Conservation (phyloP, 2,329 filamentous ascomycete species). For the Xylariaceae sp. region DNA sequence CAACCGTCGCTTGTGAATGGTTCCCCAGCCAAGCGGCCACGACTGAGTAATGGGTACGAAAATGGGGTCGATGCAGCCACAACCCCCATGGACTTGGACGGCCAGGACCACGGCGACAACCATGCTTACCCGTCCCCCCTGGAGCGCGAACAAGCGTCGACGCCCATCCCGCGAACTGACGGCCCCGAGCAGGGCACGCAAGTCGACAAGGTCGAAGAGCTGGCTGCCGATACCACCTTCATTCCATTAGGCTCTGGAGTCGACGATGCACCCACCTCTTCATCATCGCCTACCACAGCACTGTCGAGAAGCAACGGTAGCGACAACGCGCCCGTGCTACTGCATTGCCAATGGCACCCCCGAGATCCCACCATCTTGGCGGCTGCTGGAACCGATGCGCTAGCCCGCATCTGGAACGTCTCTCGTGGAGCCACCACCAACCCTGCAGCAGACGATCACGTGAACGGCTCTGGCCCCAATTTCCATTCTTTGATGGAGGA, state of each 20-base stretch:
- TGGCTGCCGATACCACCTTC: conserved; percentile 56
- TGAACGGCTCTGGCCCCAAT: conserved; percentile 36
- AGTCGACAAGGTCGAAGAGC: conserved; percentile 59
- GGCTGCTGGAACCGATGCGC: conserved; percentile 64
- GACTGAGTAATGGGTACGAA: conserved; percentile 60
- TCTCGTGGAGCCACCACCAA: conserved; percentile 48
- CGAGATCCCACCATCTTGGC: conserved; percentile 60
- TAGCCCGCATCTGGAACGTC: conserved; percentile 65
- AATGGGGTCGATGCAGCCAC: conserved; percentile 48
- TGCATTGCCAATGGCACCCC: conserved; percentile 68
- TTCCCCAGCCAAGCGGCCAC: conserved; percentile 54
- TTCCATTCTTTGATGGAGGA: conserved; percentile 49
- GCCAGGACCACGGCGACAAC: conserved; percentile 36
- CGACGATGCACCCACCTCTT: conserved; percentile 16
- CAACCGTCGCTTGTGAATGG: conserved; percentile 46
- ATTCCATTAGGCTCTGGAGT: conserved; percentile 43
- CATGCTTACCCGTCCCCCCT: conserved; percentile 64
- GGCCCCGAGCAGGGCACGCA: conserved; percentile 62
- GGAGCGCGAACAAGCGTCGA: conserved; percentile 51
- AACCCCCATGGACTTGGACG: conserved; percentile 59
- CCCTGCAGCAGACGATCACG: conserved; percentile 42
- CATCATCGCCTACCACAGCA: conserved; percentile 32
- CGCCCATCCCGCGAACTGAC: conserved; percentile 51
- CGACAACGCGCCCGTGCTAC: conserved; percentile 56
- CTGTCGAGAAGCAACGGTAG: conserved; percentile 22